A percentile compares a stretch with the other conserved stretches of the same genome.
These are phyloP conservation scores for Chaetomium globosum DNA, from an alignment of 2,329 filamentous ascomycete species.

Conservation along the genomic window DNA sequence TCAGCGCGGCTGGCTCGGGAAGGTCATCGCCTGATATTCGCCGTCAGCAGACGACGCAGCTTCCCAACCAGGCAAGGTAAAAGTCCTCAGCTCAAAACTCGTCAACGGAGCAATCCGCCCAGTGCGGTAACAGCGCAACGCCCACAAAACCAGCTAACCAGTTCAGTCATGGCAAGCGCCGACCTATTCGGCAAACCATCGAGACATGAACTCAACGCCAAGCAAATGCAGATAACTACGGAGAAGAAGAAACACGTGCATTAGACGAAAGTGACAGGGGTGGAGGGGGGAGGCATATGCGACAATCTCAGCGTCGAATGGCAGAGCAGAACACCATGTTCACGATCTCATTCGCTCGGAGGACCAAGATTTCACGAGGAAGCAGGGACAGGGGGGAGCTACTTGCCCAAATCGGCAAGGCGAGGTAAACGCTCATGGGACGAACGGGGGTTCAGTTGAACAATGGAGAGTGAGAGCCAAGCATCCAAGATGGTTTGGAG, in stretches of 20 bases:
- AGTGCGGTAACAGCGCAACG: neutral
- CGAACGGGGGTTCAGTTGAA: neutral
- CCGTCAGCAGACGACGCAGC: neutral
- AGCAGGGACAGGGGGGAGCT: constrained; percentile 33
- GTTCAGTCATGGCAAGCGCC: neutral
- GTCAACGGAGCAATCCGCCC: neutral
- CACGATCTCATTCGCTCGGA: constrained; percentile 34
- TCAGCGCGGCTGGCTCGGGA: neutral
- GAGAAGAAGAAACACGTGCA: constrained; percentile 1
- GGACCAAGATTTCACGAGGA: neutral
- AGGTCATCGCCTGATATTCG: neutral
- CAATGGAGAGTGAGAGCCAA: neutral
- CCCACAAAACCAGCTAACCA: too few relatives aligned
- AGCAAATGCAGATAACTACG: neutral
- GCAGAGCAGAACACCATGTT: constrained; percentile 28
- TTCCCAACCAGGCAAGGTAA: neutral
- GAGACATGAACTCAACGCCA: constrained; percentile 1
- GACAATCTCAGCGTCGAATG: constrained; percentile 31
- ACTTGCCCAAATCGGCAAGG: constrained; percentile 27
- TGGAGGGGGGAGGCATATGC: neutral
- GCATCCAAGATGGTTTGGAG: neutral
- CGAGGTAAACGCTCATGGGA: neutral
- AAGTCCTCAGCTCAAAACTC: neutral
- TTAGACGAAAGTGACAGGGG: neutral
- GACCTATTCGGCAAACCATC: neutral